Conservation (phyloP, 2,329 filamentous ascomycete species). For the Calonectria naviculata region DNA sequence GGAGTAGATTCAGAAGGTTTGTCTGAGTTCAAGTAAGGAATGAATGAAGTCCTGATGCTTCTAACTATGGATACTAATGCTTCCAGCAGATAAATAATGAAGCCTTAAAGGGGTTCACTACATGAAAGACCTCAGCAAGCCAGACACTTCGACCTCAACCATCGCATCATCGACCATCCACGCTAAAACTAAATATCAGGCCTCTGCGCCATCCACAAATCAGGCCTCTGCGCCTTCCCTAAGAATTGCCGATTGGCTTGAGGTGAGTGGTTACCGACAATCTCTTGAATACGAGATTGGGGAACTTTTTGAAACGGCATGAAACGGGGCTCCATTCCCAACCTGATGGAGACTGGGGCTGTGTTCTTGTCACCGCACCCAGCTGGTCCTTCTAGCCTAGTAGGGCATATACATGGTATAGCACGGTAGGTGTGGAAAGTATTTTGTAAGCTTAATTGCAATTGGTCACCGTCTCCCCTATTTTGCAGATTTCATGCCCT, state of each 20-base stretch:
- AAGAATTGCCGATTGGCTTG: neutral
- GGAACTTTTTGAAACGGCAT: neutral
- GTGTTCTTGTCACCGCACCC: neutral
- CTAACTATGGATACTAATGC: too few species aligned
- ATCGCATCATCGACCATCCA: neutral
- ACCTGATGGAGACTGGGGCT: neutral
- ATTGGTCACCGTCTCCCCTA: fast-evolving
- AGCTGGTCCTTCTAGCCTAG: neutral
- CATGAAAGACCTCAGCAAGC: neutral
- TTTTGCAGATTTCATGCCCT: neutral
- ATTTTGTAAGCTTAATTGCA: neutral
- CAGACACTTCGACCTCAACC: neutral
- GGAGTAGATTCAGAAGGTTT: neutral
- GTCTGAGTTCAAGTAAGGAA: neutral
- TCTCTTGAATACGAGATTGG: neutral
- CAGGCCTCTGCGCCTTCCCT: neutral
- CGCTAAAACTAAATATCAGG: too few species aligned
- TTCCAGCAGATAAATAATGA: neutral
- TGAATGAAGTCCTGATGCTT: neutral
- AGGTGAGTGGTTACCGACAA: neutral
- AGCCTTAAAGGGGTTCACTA: neutral
- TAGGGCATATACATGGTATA: neutral
- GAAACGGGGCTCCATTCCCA: neutral
- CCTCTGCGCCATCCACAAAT: neutral
- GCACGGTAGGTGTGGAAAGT: neutral